Percentiles rank a stretch among this genome's conserved stretches.
These are phyloP conservation scores for Phialophora verrucosa DNA, from an alignment of 2,329 filamentous ascomycete species.

Conservation along the genomic window DNA sequence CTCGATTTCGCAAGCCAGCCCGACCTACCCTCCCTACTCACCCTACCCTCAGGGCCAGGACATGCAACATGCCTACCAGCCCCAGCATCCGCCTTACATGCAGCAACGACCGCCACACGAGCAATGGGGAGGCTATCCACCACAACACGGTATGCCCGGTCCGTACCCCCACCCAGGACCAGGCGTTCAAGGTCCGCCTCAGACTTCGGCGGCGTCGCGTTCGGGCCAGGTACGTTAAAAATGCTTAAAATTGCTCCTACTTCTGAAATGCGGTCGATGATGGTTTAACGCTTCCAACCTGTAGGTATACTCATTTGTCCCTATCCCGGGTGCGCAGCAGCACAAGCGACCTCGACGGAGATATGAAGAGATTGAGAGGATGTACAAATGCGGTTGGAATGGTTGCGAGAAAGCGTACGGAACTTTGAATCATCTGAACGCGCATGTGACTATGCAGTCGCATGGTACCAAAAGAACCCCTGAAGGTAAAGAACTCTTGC, in stretches of 20 bases:
- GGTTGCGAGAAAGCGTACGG: constrained; percentile 98
- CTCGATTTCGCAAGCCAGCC: constrained; percentile 90
- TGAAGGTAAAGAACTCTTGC: constrained; percentile 75
- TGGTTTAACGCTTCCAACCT: constrained; percentile 23
- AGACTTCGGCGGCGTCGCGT: constrained; percentile 65
- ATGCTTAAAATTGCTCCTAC: neutral
- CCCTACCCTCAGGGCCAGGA: constrained; percentile 86
- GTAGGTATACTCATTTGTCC: constrained; percentile 95
- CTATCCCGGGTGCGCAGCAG: constrained; percentile 91
- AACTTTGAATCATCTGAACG: constrained; percentile 95
- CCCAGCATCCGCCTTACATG: constrained; percentile 49
- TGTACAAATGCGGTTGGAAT: constrained; percentile 99
- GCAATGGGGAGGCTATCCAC: constrained; percentile 45
- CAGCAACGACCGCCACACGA: constrained; percentile 51
- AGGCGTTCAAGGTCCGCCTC: constrained; percentile 64
- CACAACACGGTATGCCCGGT: constrained; percentile 53
- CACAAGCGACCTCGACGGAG: constrained; percentile 92
- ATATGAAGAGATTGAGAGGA: constrained; percentile 98
- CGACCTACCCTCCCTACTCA: constrained; percentile 87
- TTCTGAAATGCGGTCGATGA: neutral
- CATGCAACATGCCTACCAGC: constrained; percentile 66
- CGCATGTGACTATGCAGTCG: constrained; percentile 98
- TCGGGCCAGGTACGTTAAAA: constrained; percentile 61
- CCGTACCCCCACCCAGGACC: constrained; percentile 60
- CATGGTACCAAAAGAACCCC: constrained; percentile 93